phyloP scores from a whole-genome alignment of 164 flowering plant genomes.

The Vitis labrusca region DNA sequence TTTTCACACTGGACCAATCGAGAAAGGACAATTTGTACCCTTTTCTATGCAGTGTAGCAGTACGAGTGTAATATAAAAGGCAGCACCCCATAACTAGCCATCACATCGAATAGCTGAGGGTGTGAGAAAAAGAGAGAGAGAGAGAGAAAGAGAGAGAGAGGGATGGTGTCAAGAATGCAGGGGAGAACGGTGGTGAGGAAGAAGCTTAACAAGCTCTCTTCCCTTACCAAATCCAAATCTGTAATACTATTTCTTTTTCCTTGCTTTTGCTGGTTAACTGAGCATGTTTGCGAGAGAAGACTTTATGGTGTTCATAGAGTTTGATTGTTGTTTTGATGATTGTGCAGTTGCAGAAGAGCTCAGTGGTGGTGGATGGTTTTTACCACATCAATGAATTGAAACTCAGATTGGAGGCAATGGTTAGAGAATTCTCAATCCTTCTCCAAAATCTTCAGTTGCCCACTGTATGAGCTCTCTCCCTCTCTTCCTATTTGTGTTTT shows the following conservation, averaged over 20 bases:
- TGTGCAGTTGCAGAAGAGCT: neutral
- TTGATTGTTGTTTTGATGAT: neutral
- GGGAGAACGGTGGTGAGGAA: neutral
- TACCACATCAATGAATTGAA: neutral
- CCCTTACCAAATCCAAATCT: neutral
- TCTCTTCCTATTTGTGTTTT: too few relatives aligned
- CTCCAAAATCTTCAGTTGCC: neutral
- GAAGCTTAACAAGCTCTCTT: neutral
- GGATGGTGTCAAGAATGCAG: neutral
- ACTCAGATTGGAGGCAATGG: neutral
- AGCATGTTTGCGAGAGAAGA: too few relatives aligned
- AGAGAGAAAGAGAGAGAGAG: neutral
- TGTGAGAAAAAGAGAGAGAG: neutral
- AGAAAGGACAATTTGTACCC: too few relatives aligned
- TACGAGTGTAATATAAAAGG: neutral
- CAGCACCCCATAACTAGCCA: neutral
- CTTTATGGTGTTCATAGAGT: neutral
- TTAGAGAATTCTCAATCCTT: neutral
- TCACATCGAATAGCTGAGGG: neutral
- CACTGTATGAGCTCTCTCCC: neutral
- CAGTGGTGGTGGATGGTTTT: neutral
- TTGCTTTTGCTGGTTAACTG: too few relatives aligned
- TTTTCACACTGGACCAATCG: too few relatives aligned
- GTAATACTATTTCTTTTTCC: neutral
- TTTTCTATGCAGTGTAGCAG: too few relatives aligned